Percentiles rank a stretch among this genome's conserved stretches.
Conservation (phyloP, 2,329 filamentous ascomycete genomes). For the Nakataea oryzae region DNA sequence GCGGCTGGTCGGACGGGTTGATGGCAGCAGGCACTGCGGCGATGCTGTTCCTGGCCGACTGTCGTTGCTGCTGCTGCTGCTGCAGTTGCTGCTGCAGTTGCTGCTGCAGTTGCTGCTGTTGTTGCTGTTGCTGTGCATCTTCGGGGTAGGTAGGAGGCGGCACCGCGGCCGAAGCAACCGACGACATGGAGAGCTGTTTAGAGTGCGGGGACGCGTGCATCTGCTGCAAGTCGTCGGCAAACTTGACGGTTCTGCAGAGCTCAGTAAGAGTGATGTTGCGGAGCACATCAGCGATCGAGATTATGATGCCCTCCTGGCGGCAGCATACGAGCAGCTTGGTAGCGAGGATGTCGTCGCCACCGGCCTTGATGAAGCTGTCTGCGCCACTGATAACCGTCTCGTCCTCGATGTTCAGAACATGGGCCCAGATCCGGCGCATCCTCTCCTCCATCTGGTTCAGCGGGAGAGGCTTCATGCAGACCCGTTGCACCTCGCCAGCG, state of each 20-base stretch:
- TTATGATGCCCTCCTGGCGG: slow-evolving; percentile 27
- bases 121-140: not conserved
- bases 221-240: slow-evolving; percentile 10
- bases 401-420: slow-evolving; percentile 26
- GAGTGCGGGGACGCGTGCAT: not conserved
- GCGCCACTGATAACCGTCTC: slow-evolving; percentile 27
- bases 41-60: slow-evolving; percentile 6
- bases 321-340: slow-evolving; percentile 32
- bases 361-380: slow-evolving; percentile 33
- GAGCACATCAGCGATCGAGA: slow-evolving; percentile 32
- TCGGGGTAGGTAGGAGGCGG: not conserved
- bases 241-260: slow-evolving; percentile 24
- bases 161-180: not conserved
- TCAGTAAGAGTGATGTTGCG: slow-evolving; percentile 30
- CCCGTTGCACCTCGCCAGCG: slow-evolving; percentile 22
- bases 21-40: slow-evolving; percentile 11
- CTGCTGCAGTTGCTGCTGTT: not conserved
- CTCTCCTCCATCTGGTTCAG: slow-evolving; percentile 34
- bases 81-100: not conserved
- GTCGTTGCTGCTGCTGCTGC: not conserved
- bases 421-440: slow-evolving; percentile 37
- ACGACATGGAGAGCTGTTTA: not conserved
- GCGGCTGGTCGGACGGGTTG: slow-evolving; percentile 7
- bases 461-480: slow-evolving; percentile 32
- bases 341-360: slow-evolving; percentile 34